Evolutionary conservation across 2,329 filamentous ascomycete genomes (phyloP), one percentile per base, ranked within the genome.

Genomic region (Emmonsiellopsis sp.): DNA sequence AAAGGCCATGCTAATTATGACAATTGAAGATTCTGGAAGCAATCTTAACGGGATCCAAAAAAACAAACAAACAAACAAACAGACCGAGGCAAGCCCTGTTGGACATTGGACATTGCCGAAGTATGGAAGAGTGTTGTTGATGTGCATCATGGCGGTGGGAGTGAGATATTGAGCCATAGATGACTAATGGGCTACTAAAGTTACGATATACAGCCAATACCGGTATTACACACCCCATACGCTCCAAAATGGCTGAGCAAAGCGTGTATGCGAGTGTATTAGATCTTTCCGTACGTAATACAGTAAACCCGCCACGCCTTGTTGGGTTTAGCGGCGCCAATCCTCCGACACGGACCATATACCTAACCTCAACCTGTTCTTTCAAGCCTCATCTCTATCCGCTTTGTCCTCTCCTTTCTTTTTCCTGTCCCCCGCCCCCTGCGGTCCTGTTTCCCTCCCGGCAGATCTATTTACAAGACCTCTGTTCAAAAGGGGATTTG

Each of bases 311-410:
- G 11, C 46, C 35, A 49, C 38, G 2, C 16, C 35, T 5, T 26
- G 26, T 20, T 48, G 3, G 11, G 34, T 10, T 26, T 49, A 40
- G 46, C 46, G 32, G 5, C 11, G 16, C 11, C 6, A 38, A 38
- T 49, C 10, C 3, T 30, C 7, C 46, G 46, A n/a, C 46, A 49
- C 46, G 10, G 46, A n/a, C 46, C 46, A 49, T 49, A 35, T 49
- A 49, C 46, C 30, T 38, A 40, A 49, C 46, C 31, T 49, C 10
- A 32, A 49, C 46, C 9, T 6, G n/a, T 30, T 32, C 35, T 49
- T 49, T 31, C 34, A 49, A 40, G 34, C 46, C 35, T 40, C 34
- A 40, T 16, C 16, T 37, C 35, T 26, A 9, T 26, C 15, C 7
- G 15, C 20, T 13, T 6, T 44, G 35, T 48, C 38, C 46, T 40